These are phyloP conservation scores for Rhodamnia rubescens DNA, from an alignment of 345 rosid species.

Conservation along the genomic window DNA sequence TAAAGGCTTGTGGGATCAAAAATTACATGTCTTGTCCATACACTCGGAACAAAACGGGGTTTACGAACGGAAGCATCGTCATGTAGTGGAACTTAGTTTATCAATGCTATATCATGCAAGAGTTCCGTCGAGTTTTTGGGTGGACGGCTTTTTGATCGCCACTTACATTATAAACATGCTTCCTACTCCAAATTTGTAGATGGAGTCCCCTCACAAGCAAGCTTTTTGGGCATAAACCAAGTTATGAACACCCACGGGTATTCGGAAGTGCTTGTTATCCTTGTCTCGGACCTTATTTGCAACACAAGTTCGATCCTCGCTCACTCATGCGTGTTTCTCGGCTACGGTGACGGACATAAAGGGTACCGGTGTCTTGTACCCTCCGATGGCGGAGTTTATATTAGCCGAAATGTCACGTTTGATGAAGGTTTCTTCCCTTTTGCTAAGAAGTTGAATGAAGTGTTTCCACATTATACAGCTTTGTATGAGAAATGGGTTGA, in stretches of 20 bases:
- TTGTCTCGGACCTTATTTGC: background rate
- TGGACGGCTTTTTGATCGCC: background rate
- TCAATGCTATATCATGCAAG: background rate
- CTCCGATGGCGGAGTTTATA: background rate
- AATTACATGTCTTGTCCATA: background rate
- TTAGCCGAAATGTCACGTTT: background rate
- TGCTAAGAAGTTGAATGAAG: background rate
- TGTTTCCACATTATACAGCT: background rate
- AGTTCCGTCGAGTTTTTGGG: background rate
- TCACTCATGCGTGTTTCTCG: background rate
- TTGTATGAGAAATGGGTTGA: background rate
- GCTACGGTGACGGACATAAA: background rate
- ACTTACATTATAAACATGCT: background rate
- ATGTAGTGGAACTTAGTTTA: background rate
- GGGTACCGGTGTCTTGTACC: background rate
- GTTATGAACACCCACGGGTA: background rate
- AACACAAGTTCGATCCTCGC: background rate
- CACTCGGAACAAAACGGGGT: background rate
- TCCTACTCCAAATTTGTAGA: background rate
- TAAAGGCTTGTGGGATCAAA: background rate
- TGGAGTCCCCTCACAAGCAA: background rate
- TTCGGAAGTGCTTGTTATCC: background rate
- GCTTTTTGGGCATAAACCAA: background rate
- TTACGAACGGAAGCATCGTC: background rate
- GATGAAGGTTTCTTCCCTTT: background rate